Evolutionary conservation across 2,329 filamentous ascomycete genomes (phyloP), one percentile per base, ranked within the genome.

Genomic region (Cylindrodendrum hubeiense): DNA sequence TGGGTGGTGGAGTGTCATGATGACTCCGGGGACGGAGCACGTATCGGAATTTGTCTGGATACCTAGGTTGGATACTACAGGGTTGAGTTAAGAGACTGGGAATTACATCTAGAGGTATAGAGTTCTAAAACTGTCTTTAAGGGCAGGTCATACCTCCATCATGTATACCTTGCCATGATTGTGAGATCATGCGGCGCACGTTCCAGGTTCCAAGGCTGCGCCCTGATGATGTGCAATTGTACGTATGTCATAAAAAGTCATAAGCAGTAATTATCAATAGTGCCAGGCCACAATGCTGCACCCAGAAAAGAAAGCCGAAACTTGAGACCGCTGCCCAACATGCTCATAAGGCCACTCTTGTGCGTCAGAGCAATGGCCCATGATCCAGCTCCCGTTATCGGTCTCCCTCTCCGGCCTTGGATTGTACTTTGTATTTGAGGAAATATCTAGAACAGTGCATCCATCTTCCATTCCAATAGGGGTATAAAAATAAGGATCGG

Each of bases 191-290:
- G 46, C 6, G 44, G 7, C 9, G 24, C 26, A 21, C 13, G 47
- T 4, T 33, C 33, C 6, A 17, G 33, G n/a, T 22, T 33, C n/a
- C n/a, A 30, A 33, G 47, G 10, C 19, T 21, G 9, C 10, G n/a
- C 28, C 26, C 12, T 21, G 28, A 28, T 30, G 28, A 12, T 37
- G 4, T 22, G 28, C 33, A 15, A 37, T 56, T 37, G 30, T 44
- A 44, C 51, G 46, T 62, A 22, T 53, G 34, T 61, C 52, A 44
- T 65, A 28, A 65, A 52, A 39, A 10, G 52, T 53, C 47, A 33
- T 65, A 22, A 57, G 53, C 39, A 53, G 19, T 24, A 57, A 21
- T 47, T 39, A 19, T 58, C 51, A 30, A 56, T 34, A 41, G 51
- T 41, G 43, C 46, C 37, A 15, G 24, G 33, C 21, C 22, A 21